phyloP scores from a whole-genome alignment of 1,284 basidiomycete genomes.

The Irpex sp. region DNA sequence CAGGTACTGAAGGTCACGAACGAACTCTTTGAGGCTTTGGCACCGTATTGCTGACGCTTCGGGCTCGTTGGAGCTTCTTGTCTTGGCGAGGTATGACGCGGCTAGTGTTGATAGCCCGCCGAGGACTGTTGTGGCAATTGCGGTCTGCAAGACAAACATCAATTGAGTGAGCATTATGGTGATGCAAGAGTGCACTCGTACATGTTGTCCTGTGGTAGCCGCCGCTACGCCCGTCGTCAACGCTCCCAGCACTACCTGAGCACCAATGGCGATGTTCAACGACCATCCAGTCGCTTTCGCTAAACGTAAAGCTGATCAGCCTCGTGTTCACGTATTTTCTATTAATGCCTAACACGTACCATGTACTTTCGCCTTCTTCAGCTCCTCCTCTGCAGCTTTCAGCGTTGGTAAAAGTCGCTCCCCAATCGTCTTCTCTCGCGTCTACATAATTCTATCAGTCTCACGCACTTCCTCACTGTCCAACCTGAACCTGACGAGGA shows the following conservation, averaged over 20 bases:
- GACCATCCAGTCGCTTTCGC: conserved; percentile 43
- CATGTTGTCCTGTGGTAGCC: conserved; percentile 34
- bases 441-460: not conserved
- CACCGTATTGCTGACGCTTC: conserved; percentile 46
- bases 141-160: conserved; percentile 17
- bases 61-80: conserved; percentile 62
- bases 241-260: conserved; percentile 59
- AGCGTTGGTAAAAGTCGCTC: not conserved
- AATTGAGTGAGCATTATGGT: not conserved
- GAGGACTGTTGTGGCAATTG: conserved; percentile 28
- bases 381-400: not conserved
- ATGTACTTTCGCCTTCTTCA: not conserved
- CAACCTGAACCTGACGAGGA: not conserved
- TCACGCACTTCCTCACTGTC: not conserved
- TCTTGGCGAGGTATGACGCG: conserved; percentile 64
- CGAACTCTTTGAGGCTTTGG: conserved; percentile 58
- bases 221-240: conserved; percentile 63
- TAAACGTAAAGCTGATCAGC: conserved; percentile 12
- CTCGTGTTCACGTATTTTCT: no score
- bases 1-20: conserved; percentile 54
- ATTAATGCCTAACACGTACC: no score
- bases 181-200: conserved; percentile 2
- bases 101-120: conserved; percentile 57
- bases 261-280: conserved; percentile 49
- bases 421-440: not conserved